Conservation (phyloP, 2,329 filamentous ascomycete species). For the Pseudocercospora pini-densiflorae region DNA sequence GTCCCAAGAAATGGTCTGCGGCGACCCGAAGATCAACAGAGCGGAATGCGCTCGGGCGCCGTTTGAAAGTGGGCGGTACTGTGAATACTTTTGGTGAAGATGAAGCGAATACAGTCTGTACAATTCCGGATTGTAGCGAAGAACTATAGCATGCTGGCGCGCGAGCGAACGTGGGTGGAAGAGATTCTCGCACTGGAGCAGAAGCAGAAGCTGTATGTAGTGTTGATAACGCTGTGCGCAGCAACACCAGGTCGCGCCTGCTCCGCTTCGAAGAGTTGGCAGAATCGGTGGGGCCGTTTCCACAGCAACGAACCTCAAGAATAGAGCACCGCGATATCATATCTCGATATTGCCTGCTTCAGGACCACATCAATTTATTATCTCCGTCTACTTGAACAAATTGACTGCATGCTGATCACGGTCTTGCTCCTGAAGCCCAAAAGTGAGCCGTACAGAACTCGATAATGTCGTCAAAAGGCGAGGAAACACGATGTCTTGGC, state of each 20-base stretch:
- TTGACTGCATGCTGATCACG: too few species aligned
- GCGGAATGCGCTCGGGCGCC: constrained; percentile 27
- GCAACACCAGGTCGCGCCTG: neutral
- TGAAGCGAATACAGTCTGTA: constrained; percentile 14
- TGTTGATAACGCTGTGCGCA: neutral
- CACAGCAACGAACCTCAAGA: neutral
- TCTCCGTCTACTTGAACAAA: neutral
- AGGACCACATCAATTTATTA: neutral
- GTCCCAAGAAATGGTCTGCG: constrained; percentile 20
- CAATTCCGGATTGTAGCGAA: constrained; percentile 7
- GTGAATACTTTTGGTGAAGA: constrained; percentile 1
- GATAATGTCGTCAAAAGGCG: too few species aligned
- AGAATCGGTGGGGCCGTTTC: neutral
- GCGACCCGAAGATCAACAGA: constrained; percentile 21
- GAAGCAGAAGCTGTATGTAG: neutral
- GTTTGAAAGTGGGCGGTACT: constrained; percentile 12
- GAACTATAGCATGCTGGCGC: constrained; percentile 10
- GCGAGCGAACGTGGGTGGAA: constrained; percentile 3
- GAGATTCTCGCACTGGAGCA: neutral
- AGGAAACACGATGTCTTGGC: too few species aligned
- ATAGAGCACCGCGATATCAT: too few species aligned
- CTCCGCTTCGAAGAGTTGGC: neutral
- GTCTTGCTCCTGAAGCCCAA: too few species aligned
- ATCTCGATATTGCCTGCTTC: neutral
- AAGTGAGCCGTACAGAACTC: too few species aligned